Base-by-base conservation (phyloP, 176 grass and related monocot genomes). In the Aegilops speltoides region DNA sequence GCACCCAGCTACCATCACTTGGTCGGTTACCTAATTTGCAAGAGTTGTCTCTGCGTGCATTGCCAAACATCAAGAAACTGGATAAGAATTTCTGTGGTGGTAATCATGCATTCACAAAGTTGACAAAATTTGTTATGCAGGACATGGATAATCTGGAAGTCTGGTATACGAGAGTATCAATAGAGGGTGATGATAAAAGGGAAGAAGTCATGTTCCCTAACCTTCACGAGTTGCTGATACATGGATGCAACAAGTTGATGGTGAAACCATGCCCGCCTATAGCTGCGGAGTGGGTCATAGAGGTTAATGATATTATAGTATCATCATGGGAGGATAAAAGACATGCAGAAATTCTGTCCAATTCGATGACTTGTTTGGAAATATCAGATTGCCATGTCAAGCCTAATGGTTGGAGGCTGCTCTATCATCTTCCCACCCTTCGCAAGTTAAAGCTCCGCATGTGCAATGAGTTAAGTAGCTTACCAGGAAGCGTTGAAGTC, bases 1-100 rank as follows among this genome's bases (percentile, higher is more conserved):
- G 57, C 77, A 79, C 57, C 33, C 54, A 79, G 57, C 57, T 79
- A 40, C 57, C 77, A 79, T 63, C 77, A 38, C 77, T 63, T 62
- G 77, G n/a, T 79, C 33, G 26, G 9, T 79, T 79, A 40, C 77
- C 57, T 63, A 79, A 63, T 79, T 37, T 79, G 33, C 77, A 79
- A 15, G 77, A 79, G 31, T 63, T 63, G 32, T 63, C 54, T 36
- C 56, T 63, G 6, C 32, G 33, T 2, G 57, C 22, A 63, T 79
- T 79, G 57, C 77, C 33, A 63, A 79, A 63, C 57, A 79, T 79
- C 32, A 63, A 62, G 32, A 79, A 26, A 40, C 77, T 79, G 13
- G 77, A 63, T 41, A 61, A 63, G 6, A 23, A 63, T 63, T 79
- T 79, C 22, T 79, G 3, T 38, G 32, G 77, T 25, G 77, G 77